Base-by-base conservation (phyloP, 140 eudicot species). In the Senecio squalidus region DNA sequence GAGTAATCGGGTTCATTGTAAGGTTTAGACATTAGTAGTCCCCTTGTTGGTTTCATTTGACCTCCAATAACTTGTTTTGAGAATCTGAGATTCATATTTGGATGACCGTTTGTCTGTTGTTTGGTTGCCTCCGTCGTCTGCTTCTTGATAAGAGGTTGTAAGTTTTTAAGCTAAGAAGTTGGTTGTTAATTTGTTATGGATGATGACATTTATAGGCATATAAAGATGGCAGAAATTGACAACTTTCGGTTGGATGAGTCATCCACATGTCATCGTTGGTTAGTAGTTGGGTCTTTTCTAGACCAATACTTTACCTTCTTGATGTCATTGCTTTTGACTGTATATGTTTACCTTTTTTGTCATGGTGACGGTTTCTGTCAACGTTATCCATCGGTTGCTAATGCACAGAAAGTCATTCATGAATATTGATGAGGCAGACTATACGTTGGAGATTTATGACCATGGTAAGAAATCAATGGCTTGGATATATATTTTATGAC, bases 311-410 rank as follows among this genome's bases (percentile, higher is more conserved):
- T 67, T 36, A 15, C 23, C 73, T 44, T 24, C 40, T 23, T 55
- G 6, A 55, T 43, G 26, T 18, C 17, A 16, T 10, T 67, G 47
- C 65, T 55, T 44, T 44, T 38, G 60, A 54, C 45, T 40, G 63
- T 66, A 14, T 39, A 52, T 52, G 43, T 22, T 9, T 18, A 40
- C 10, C 39, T 54, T 66, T 62, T 53, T 9, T 41, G 64, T 29
- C 55, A 54, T 53, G 55, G 55, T 41, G 63, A 66, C 30, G 16
- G 6, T 43, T 40, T 28, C 52, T 33, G 13, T 31, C 26, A 30
- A 15, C 20, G 46, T 23, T 17, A 46, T 62, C 26, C 27, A 30
- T 22, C 24, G 9, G 8, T 41, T 20, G 47, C 45, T 31, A 29
- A 41, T 41, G 16, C 17, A 40, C n/a, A 14, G 1, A 14, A 40